phyloP scores from a whole-genome alignment of 2,329 filamentous ascomycete genomes.

The Colletotrichum navitas region DNA sequence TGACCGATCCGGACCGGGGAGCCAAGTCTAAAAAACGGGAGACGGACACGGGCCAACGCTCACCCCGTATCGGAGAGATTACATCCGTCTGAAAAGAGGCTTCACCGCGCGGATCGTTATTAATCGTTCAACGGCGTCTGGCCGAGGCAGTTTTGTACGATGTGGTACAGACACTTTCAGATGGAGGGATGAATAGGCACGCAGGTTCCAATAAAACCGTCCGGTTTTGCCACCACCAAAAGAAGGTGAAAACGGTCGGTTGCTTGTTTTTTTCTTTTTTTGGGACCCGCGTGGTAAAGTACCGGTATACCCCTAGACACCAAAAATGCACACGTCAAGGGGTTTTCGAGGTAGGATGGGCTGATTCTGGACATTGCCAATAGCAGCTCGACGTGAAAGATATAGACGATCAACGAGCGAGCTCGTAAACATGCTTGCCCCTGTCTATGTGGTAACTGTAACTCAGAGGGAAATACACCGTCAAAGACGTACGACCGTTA shows the following conservation, averaged over 20 bases:
- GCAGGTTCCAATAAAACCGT: too few relatives aligned
- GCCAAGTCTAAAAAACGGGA: not conserved
- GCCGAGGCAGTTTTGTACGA: not conserved
- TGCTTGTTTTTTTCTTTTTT: too few relatives aligned
- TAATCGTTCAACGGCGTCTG: constrained; percentile 6
- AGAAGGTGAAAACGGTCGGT: too few relatives aligned
- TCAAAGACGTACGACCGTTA: not conserved
- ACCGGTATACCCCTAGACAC: not conserved
- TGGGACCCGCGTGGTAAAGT: too few relatives aligned
- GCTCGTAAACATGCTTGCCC: not conserved
- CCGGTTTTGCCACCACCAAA: too few relatives aligned
- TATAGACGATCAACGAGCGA: not conserved
- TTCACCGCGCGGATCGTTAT: constrained; percentile 16
- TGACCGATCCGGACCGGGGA: constrained; percentile 14
- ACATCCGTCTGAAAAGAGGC: constrained; percentile 21
- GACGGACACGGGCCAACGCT: not conserved
- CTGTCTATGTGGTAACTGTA: not conserved
- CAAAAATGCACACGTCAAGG: not conserved
- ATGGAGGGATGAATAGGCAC: too few relatives aligned
- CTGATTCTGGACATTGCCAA: not conserved
- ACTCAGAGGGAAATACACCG: not conserved
- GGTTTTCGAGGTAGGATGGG: too few relatives aligned
- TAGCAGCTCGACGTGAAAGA: not conserved
- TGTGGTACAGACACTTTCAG: not conserved
- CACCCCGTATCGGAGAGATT: constrained; percentile 33